phyloP scores from a whole-genome alignment of 2,329 filamentous ascomycete species.

The Apiospora sp. region DNA sequence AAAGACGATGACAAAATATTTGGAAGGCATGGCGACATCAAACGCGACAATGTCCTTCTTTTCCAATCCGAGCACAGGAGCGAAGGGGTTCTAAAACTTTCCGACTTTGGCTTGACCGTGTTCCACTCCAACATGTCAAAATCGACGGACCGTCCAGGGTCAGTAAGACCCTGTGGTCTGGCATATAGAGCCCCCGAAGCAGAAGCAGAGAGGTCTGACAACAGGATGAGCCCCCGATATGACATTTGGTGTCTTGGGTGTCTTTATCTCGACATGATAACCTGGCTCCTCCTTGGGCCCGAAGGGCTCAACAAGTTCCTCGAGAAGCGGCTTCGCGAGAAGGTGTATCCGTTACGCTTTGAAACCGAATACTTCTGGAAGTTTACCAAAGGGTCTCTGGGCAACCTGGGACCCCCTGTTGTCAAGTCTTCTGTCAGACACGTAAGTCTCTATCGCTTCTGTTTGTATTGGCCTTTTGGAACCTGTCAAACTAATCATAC shows the following conservation, averaged over 20 bases:
- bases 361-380: background rate
- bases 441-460: background rate
- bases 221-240: background rate
- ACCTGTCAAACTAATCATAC: background rate
- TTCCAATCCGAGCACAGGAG: background rate
- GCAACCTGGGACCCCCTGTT: background rate
- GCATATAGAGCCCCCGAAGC: background rate
- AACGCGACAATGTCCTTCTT: conserved; percentile 4
- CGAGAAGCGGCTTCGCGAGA: background rate
- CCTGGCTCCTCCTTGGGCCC: background rate
- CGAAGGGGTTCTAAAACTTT: background rate
- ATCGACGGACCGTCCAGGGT: background rate
- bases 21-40: conserved; percentile 1
- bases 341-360: background rate
- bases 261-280: conserved; percentile 6
- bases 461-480: background rate
- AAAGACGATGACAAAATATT: background rate
- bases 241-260: conserved; percentile 14
- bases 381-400: background rate
- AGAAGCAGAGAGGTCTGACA: background rate
- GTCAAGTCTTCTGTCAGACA: background rate
- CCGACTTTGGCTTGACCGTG: conserved; percentile 4
- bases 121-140: conserved; percentile 2
- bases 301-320: background rate
- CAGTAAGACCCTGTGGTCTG: background rate